phyloP scores from a whole-genome alignment of 116 monocot genomes.

The Iris pallida region DNA sequence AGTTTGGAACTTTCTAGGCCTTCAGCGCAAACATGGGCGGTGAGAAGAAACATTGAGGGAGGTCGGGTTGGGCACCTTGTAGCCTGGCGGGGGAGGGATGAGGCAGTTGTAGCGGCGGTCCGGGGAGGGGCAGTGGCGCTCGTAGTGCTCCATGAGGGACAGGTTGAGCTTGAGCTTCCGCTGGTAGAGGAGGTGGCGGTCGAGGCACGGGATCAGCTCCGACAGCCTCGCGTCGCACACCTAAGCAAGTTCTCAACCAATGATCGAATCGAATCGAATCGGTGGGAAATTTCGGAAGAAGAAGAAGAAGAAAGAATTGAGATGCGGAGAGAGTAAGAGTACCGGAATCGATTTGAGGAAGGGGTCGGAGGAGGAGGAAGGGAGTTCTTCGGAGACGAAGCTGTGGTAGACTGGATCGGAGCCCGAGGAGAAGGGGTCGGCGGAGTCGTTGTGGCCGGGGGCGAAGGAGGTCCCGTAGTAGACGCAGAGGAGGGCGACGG shows the following conservation, averaged over 20 bases:
- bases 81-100: slow-evolving; percentile 71
- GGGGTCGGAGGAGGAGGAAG: not conserved
- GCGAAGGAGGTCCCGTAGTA: slow-evolving; percentile 74
- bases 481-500: slow-evolving; percentile 65
- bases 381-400: slow-evolving; percentile 1
- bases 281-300: not conserved
- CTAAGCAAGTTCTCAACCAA: slow-evolving; percentile 17
- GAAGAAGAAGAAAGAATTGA: not conserved
- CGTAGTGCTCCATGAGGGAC: slow-evolving; percentile 88
- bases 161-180: slow-evolving; percentile 63
- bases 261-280: not conserved
- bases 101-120: slow-evolving; percentile 71
- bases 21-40: no score
- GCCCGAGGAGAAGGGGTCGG: not conserved
- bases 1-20: no score
- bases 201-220: slow-evolving; percentile 91
- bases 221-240: slow-evolving; percentile 66
- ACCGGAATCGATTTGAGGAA: slow-evolving; percentile 43
- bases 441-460: slow-evolving; percentile 22
- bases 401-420: slow-evolving; percentile 9
- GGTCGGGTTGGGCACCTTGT: slow-evolving; percentile 28
- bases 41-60: no score
- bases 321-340: not conserved
- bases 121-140: slow-evolving; percentile 72
- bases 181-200: slow-evolving; percentile 74